These are phyloP conservation scores for Blastocystis sp. DNA, from an alignment of 352 stramenopile genomes.

Conservation along the genomic window DNA sequence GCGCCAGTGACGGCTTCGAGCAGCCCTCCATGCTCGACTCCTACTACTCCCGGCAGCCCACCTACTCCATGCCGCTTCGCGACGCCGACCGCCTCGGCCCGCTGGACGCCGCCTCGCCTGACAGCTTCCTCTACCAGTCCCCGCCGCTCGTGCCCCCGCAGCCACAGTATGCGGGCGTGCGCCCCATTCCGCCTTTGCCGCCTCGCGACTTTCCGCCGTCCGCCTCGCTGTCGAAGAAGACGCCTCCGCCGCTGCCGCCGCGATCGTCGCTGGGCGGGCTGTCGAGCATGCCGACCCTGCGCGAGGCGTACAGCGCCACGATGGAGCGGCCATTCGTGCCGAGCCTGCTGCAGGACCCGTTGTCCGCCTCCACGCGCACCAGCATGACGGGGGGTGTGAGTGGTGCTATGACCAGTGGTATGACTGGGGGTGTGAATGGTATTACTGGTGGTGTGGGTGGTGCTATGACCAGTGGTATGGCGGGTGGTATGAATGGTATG, in stretches of 20 bases:
- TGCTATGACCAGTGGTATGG: too few species aligned
- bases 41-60: background rate
- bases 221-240: background rate
- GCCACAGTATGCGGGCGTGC: background rate
- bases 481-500: too few species aligned
- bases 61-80: background rate
- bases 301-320: slow-evolving; percentile 38
- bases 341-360: background rate
- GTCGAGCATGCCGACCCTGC: background rate
- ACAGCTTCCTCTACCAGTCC: slow-evolving; percentile 46
- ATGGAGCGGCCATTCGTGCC: background rate
- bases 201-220: background rate
- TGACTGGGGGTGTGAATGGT: too few species aligned
- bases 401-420: too few species aligned
- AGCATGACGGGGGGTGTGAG: too few species aligned
- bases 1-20: background rate
- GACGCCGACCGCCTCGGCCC: background rate
- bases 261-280: background rate
- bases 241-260: slow-evolving; percentile 38
- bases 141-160: background rate
- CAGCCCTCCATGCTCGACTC: background rate
- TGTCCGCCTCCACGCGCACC: background rate
- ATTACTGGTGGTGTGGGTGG: too few species aligned
- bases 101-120: background rate
- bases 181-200: background rate